These are phyloP conservation scores for Chrysosporium queenslandicum DNA, from an alignment of 2,329 filamentous ascomycete genomes.

Conservation along the genomic window DNA sequence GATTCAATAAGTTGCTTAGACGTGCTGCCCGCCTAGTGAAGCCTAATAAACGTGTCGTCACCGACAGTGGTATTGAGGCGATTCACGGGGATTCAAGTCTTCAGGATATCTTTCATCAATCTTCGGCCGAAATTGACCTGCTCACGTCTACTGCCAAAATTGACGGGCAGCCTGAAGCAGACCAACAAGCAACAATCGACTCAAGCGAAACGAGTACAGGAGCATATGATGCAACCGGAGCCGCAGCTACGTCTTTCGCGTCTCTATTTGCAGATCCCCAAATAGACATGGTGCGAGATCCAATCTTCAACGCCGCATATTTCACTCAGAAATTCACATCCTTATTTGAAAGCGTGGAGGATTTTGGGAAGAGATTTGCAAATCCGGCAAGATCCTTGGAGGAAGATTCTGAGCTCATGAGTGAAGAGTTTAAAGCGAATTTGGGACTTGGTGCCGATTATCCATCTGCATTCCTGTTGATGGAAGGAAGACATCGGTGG, in stretches of 20 bases:
- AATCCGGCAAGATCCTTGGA: background rate
- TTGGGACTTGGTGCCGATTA: background rate
- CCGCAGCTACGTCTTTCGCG: background rate
- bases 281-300: background rate
- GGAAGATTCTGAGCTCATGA: background rate
- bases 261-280: background rate
- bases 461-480: conserved; percentile 14
- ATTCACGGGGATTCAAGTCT: background rate
- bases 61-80: background rate
- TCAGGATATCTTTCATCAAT: conserved; percentile 16
- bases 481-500: conserved; percentile 21
- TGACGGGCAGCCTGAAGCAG: background rate
- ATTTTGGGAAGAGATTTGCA: conserved; percentile 10
- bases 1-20: background rate
- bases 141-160: background rate
- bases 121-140: conserved; percentile 14
- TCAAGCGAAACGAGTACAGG: background rate
- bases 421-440: background rate
- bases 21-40: background rate
- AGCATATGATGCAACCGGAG: background rate
- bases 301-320: conserved; percentile 2
- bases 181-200: background rate
- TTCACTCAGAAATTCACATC: conserved; percentile 13
- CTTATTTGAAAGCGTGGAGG: background rate
- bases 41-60: background rate